Evolutionary conservation across 495 filamentous ascomycete species (phyloP).

Genomic region (Penicillium arizonense): DNA sequence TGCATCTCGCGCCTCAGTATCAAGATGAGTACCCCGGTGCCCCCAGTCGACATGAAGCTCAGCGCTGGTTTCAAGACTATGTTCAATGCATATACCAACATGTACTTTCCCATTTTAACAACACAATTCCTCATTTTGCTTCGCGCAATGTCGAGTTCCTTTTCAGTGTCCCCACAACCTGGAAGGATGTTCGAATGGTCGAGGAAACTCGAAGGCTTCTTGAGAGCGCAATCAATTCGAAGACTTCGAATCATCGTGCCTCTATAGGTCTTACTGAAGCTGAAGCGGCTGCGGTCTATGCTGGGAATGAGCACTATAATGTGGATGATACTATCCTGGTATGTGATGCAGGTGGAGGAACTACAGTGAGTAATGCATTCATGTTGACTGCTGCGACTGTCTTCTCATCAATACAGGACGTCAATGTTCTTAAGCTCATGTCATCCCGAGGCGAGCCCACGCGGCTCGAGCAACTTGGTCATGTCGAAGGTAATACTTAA

Average conservation of each 20-base stretch:
- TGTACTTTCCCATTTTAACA: conserved; percentile 45
- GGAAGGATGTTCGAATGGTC: conserved; percentile 57
- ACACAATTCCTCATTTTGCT: conserved; percentile 44
- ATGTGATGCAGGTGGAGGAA: conserved; percentile 57
- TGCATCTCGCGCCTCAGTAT: conserved; percentile 51
- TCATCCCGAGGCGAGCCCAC: conserved; percentile 29
- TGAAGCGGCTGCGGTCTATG: conserved; percentile 64
- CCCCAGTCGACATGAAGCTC: conserved; percentile 45
- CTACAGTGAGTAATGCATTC: conserved; percentile 34
- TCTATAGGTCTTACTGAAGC: conserved; percentile 67
- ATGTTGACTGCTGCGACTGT: not conserved
- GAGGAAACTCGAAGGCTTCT: conserved; percentile 54
- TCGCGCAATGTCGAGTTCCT: conserved; percentile 57
- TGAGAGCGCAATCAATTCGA: conserved; percentile 49
- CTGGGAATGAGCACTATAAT: conserved; percentile 39
- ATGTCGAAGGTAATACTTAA: conserved; percentile 32
- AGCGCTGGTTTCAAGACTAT: conserved; percentile 55
- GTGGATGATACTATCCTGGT: conserved; percentile 48
- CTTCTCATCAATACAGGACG: conserved; percentile 22
- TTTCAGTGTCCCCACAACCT: conserved; percentile 68
- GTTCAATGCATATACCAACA: conserved; percentile 54
- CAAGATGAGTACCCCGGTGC: conserved; percentile 29
- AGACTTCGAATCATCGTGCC: conserved; percentile 42
- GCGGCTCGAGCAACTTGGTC: conserved; percentile 33
- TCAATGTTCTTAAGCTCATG: conserved; percentile 34